phyloP scores from a whole-genome alignment of 1,139 yeast species.

The Chernovozyma aurita region DNA sequence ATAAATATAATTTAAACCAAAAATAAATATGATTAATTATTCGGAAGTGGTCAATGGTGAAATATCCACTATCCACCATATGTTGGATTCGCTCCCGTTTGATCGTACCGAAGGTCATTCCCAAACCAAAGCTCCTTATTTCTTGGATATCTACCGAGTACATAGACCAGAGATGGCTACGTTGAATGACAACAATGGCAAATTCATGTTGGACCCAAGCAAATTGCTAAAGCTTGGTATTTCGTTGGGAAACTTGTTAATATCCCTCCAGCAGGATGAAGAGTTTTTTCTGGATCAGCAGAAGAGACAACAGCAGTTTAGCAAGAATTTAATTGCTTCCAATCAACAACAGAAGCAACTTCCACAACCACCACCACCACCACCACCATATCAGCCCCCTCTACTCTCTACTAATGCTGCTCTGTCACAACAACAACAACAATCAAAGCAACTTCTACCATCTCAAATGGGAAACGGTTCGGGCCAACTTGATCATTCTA shows the following conservation, averaged over 20 bases:
- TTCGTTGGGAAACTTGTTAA: slow-evolving; percentile 40
- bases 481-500: slow-evolving; percentile 5
- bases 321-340: background rate
- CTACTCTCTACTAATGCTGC: slow-evolving; percentile 1
- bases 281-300: slow-evolving; percentile 22
- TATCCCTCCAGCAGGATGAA: slow-evolving; percentile 34
- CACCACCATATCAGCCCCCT: slow-evolving; percentile 1
- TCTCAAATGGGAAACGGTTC: background rate
- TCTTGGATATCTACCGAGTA: slow-evolving; percentile 31
- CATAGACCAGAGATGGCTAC: slow-evolving; percentile 23
- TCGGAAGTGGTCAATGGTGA: slow-evolving; percentile 20
- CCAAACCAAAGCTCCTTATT: slow-evolving; percentile 14
- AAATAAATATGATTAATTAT: slow-evolving; percentile 5
- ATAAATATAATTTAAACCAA: too few species aligned
- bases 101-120: slow-evolving; percentile 13
- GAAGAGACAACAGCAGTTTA: slow-evolving; percentile 20
- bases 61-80: slow-evolving; percentile 23
- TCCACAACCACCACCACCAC: background rate
- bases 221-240: slow-evolving; percentile 41
- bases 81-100: slow-evolving; percentile 36
- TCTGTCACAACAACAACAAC: background rate
- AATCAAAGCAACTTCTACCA: background rate
- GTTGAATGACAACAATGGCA: slow-evolving; percentile 16
- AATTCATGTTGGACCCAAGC: slow-evolving; percentile 34
- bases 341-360: background rate